A percentile compares a stretch with the other conserved stretches of the same genome.
Conservation (phyloP, 2,329 filamentous ascomycete genomes). For the Penicillium sp. region DNA sequence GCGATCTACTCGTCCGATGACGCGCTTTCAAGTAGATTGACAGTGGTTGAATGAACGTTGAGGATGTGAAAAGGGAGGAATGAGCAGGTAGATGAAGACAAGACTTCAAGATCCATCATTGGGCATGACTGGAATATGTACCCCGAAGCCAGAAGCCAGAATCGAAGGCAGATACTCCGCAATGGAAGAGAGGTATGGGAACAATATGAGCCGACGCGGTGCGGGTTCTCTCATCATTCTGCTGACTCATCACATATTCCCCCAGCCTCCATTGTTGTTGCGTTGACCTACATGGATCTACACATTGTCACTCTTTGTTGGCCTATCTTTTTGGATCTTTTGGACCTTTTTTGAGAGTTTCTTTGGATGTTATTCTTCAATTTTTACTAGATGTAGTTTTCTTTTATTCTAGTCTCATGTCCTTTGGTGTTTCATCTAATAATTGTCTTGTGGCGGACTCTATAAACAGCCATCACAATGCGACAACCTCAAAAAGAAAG, state of each 20-base stretch:
- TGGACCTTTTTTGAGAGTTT: too few relatives aligned
- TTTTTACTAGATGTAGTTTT: not conserved
- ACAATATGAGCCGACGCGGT: slow-evolving; percentile 8
- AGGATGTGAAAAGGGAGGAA: not conserved
- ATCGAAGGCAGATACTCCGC: not conserved
- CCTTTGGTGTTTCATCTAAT: not conserved
- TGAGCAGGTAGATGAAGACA: not conserved
- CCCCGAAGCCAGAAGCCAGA: not conserved
- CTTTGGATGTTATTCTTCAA: not conserved
- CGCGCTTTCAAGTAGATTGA: slow-evolving; percentile 7
- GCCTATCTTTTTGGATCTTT: not conserved
- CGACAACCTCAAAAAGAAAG: not conserved
- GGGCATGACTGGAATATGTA: slow-evolving; percentile 7
- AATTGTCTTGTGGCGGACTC: not conserved
- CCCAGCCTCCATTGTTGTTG: not conserved
- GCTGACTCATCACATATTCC: slow-evolving; percentile 10
- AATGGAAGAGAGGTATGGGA: slow-evolving; percentile 8
- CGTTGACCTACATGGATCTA: not conserved
- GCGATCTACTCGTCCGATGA: slow-evolving; percentile 9
- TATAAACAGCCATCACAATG: not conserved
- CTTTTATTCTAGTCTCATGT: not conserved
- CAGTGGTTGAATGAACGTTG: slow-evolving; percentile 1
- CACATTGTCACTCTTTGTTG: not conserved
- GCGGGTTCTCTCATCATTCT: slow-evolving; percentile 4
- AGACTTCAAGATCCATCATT: slow-evolving; percentile 18